Conservation (phyloP, 495 filamentous ascomycete species). For the Xylaria scruposa region DNA sequence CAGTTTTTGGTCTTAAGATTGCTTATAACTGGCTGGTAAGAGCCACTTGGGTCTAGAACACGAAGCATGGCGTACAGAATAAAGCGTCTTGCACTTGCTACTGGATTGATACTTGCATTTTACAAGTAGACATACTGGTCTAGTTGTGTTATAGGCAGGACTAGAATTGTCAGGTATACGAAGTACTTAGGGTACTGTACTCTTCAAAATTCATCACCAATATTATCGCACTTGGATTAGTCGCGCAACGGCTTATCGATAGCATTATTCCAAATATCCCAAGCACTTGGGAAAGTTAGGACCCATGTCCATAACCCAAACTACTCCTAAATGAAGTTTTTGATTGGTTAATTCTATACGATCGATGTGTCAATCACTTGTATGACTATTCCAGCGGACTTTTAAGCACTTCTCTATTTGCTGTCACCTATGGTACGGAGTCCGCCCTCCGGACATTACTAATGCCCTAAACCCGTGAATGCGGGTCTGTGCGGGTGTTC, state of each 20-base stretch:
- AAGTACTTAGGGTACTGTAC: background rate
- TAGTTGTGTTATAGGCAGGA: background rate
- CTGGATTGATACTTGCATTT: background rate
- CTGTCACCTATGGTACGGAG: background rate
- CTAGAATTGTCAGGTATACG: too few species aligned
- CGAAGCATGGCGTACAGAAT: background rate
- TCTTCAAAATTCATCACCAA: background rate
- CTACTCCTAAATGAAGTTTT: background rate
- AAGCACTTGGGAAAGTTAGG: background rate
- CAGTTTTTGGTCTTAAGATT: background rate
- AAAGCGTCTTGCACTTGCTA: background rate
- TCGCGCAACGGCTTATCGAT: background rate
- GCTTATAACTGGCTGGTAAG: background rate
- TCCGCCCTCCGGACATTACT: background rate
- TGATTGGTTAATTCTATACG: background rate
- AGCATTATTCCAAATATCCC: background rate
- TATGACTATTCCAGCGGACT: background rate
- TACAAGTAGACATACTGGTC: background rate
- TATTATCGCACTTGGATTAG: background rate
- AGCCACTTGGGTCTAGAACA: background rate
- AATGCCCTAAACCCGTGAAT: background rate
- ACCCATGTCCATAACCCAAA: too few species aligned
- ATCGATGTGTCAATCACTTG: background rate
- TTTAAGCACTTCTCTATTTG: background rate
- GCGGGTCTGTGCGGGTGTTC: background rate